Conservation (phyloP, 768 basidiomycete genomes). For the Psilocybe sp. region DNA sequence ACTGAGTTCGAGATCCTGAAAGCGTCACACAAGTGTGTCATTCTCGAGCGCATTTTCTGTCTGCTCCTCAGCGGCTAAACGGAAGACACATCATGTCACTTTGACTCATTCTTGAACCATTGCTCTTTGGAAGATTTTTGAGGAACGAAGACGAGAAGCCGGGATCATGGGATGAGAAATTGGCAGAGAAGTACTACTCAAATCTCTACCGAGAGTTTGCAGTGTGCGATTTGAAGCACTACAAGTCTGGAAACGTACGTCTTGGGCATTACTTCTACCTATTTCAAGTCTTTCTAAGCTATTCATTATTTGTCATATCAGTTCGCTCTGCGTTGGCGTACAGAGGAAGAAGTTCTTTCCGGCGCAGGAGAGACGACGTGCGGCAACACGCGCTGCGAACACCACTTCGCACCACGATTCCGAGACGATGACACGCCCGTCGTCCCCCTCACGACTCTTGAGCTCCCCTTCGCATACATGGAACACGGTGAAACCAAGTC, state of each 20-base stretch:
- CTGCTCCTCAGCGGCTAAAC: no score
- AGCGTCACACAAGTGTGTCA: slow-evolving; percentile 60
- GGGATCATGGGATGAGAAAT: slow-evolving; percentile 75
- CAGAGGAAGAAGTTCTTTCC: slow-evolving; percentile 84
- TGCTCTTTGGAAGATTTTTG: slow-evolving; percentile 58
- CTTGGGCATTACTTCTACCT: neutral
- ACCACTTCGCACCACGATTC: slow-evolving; percentile 42
- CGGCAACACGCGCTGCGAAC: slow-evolving; percentile 81
- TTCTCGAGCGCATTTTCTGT: neutral
- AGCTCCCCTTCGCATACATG: slow-evolving; percentile 86
- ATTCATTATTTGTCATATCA: slow-evolving; percentile 23
- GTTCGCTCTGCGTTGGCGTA: slow-evolving; percentile 93
- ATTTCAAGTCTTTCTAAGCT: neutral
- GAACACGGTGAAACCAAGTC: slow-evolving; percentile 75
- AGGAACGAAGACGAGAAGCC: slow-evolving; percentile 54
- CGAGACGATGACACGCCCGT: slow-evolving; percentile 5
- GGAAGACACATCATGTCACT: no score
- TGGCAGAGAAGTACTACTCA: slow-evolving; percentile 87
- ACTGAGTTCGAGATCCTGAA: slow-evolving; percentile 79
- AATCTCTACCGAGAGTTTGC: slow-evolving; percentile 91
- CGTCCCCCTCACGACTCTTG: slow-evolving; percentile 64
- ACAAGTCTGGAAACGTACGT: slow-evolving; percentile 84
- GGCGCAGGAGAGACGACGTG: slow-evolving; percentile 87
- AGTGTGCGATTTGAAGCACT: slow-evolving; percentile 92
- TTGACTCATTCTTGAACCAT: slow-evolving; percentile 3